Conservation (phyloP, 768 basidiomycete genomes). For the Lentinus tigrinus region DNA sequence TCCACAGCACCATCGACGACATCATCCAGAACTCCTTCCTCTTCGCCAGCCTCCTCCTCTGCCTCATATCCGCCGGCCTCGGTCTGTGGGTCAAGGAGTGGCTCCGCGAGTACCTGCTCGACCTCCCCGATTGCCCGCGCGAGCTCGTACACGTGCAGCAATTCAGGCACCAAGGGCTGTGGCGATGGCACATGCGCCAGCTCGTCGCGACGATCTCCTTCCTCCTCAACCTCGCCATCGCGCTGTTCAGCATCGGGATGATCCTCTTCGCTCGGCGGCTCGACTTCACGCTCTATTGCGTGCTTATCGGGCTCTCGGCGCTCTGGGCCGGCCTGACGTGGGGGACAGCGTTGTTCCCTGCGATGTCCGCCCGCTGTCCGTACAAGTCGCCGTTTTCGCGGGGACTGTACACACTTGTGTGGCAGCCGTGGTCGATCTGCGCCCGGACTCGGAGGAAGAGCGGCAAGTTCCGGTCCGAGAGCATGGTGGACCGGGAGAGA, state of each 20-base stretch:
- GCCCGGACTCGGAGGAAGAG: neutral
- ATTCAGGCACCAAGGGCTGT: slow-evolving; percentile 39
- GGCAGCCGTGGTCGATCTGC: neutral
- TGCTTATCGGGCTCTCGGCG: neutral
- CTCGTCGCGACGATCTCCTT: slow-evolving; percentile 65
- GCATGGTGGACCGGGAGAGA: neutral
- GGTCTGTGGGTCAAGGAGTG: slow-evolving; percentile 14
- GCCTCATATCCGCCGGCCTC: slow-evolving; percentile 8
- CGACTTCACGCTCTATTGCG: slow-evolving; percentile 52
- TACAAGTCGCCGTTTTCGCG: slow-evolving; percentile 9
- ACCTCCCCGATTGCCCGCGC: neutral
- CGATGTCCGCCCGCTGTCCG: slow-evolving; percentile 3
- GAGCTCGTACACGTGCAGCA: slow-evolving; percentile 35
- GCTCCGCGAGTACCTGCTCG: slow-evolving; percentile 10
- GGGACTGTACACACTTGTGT: neutral
- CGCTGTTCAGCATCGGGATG: slow-evolving; percentile 48
- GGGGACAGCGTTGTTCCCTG: slow-evolving; percentile 1
- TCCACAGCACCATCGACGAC: neutral
- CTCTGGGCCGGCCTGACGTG: neutral
- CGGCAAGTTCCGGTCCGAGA: too few species aligned
- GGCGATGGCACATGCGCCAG: slow-evolving; percentile 46
- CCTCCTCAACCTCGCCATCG: slow-evolving; percentile 58
- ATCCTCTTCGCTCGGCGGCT: slow-evolving; percentile 56
- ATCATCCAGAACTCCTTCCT: slow-evolving; percentile 6
- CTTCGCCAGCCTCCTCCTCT: slow-evolving; percentile 8